phyloP scores from a whole-genome alignment of 306 rosid genomes.

The Dryas alaskensis region DNA sequence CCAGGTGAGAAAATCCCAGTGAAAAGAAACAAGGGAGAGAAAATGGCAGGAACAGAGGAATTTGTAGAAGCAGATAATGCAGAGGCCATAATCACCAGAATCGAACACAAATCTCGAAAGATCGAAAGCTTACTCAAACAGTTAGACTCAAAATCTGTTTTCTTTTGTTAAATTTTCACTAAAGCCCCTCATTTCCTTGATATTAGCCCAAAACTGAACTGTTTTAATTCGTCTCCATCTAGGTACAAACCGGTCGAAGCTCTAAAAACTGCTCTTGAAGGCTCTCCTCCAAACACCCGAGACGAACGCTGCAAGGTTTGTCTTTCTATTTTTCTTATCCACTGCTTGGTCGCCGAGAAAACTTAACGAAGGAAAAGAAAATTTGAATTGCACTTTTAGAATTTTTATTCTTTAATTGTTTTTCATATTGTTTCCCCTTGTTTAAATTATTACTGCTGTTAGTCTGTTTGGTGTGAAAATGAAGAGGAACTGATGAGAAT shows the following conservation, averaged over 20 bases:
- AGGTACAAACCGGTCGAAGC: constrained; percentile 87
- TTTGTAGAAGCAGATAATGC: constrained; percentile 84
- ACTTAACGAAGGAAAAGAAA: not conserved
- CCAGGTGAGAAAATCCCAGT: constrained; percentile 15
- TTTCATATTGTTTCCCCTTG: not conserved
- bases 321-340: not conserved
- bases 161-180: not conserved
- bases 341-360: not conserved
- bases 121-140: constrained; percentile 94
- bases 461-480: constrained; percentile 8
- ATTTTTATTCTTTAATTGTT: not conserved
- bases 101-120: constrained; percentile 90
- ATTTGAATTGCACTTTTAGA: not conserved
- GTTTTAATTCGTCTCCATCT: constrained; percentile 8
- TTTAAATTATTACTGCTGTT: not conserved
- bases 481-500: constrained; percentile 11
- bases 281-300: constrained; percentile 75
- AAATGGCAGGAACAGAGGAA: constrained; percentile 60
- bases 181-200: not conserved
- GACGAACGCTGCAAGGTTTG: constrained; percentile 93
- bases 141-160: constrained; percentile 30
- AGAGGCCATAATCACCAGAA: constrained; percentile 87
- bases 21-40: not conserved
- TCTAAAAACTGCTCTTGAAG: constrained; percentile 96
- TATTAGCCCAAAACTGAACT: not conserved